Conservation (phyloP, 2,329 filamentous ascomycete genomes). For the Clonostachys rhizophaga region DNA sequence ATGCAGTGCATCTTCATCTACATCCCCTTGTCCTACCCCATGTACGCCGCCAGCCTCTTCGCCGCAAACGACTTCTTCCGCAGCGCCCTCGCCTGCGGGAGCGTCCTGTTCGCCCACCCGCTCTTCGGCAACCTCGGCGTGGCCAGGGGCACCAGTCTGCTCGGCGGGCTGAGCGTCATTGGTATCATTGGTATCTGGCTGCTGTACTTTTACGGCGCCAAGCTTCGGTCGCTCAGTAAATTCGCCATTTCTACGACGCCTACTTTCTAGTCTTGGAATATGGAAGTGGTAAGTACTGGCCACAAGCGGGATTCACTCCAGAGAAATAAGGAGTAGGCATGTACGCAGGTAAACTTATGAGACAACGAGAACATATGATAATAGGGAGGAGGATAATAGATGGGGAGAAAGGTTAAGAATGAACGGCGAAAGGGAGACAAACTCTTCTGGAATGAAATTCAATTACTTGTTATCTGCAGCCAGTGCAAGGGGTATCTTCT, state of each 20-base stretch:
- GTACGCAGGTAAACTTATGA: no score
- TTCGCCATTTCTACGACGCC: conserved; percentile 38
- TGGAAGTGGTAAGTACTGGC: no score
- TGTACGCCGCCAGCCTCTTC: conserved; percentile 54
- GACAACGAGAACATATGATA: no score
- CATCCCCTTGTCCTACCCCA: conserved; percentile 49
- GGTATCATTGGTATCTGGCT: conserved; percentile 55
- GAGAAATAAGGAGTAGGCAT: no score
- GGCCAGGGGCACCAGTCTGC: conserved; percentile 48
- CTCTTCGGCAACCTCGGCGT: conserved; percentile 57
- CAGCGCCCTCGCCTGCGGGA: conserved; percentile 52
- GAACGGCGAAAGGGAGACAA: no score
- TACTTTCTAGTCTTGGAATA: neutral
- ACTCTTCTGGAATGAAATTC: no score
- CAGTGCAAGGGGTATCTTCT: no score
- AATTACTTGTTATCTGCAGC: no score
- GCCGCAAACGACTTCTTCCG: conserved; percentile 58
- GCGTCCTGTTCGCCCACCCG: conserved; percentile 55
- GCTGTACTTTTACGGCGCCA: conserved; percentile 52
- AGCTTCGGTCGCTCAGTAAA: conserved; percentile 48
- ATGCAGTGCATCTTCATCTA: conserved; percentile 59
- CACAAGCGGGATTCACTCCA: no score
- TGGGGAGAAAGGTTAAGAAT: no score
- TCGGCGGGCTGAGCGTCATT: conserved; percentile 49
- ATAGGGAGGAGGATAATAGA: no score